Evolutionary conservation across 768 basidiomycete genomes (phyloP).

Genomic region (Pleurotus platypus): DNA sequence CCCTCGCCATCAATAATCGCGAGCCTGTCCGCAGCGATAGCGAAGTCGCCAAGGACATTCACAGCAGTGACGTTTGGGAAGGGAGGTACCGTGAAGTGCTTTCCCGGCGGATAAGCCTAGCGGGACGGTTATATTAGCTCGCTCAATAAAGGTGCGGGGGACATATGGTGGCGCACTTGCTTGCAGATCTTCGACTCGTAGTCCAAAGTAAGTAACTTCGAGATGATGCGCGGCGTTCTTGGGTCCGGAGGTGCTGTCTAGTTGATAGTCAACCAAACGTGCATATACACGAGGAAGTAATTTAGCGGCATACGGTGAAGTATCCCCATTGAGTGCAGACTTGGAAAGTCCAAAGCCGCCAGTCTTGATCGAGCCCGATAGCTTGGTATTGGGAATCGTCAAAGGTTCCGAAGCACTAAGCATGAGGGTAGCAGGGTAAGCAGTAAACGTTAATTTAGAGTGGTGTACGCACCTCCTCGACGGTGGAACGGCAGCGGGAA

Average conservation of each 20-base stretch:
- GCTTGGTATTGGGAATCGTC: conserved; percentile 63
- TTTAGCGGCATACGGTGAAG: conserved; percentile 57
- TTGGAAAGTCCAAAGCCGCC: conserved; percentile 90
- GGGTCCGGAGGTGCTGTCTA: conserved; percentile 76
- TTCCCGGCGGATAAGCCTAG: conserved; percentile 76
- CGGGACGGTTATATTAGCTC: not conserved
- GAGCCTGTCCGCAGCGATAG: conserved; percentile 72
- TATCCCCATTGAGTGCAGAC: conserved; percentile 97
- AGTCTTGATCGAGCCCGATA: conserved; percentile 62
- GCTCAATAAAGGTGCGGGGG: not conserved
- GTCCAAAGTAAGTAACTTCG: conserved; percentile 69
- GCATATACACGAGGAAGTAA: not conserved
- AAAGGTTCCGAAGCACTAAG: conserved; percentile 83
- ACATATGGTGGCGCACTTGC: conserved; percentile 33
- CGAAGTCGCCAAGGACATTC: conserved; percentile 83
- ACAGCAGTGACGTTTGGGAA: conserved; percentile 81
- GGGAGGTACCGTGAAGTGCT: conserved; percentile 66
- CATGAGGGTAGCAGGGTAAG: not conserved
- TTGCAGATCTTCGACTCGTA: conserved; percentile 67
- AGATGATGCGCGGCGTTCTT: conserved; percentile 72
- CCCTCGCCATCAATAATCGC: conserved; percentile 89
- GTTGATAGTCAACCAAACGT: not conserved
- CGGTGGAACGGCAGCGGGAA: conserved; percentile 41
- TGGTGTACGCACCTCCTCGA: conserved; percentile 28
- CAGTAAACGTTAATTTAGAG: too few species aligned